A percentile compares a stretch with the other conserved stretches of the same genome.
These are phyloP conservation scores for Diphasiastrum complanatum DNA, from an alignment of 83 land plant genomes.

Conservation along the genomic window DNA sequence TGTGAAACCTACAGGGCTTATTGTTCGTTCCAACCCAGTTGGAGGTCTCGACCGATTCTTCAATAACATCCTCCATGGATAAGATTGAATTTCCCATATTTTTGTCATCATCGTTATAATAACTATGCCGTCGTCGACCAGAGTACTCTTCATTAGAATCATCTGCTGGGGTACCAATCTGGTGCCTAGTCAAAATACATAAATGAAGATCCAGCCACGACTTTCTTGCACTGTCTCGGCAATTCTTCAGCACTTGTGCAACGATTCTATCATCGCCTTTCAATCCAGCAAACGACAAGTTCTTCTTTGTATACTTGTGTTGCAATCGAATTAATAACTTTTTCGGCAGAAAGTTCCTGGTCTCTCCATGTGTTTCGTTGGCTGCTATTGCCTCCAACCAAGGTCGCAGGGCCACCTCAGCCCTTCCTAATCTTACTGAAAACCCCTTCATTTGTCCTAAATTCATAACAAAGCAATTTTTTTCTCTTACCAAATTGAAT, in stretches of 20 bases:
- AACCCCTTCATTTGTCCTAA: background rate
- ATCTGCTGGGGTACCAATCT: background rate
- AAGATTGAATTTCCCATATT: too few relatives aligned
- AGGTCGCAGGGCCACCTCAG: conserved; percentile 1
- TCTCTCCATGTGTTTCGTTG: too few relatives aligned
- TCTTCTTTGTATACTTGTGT: conserved; percentile 14
- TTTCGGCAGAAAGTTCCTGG: background rate
- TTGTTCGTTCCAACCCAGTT: conserved; percentile 10
- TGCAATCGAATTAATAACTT: conserved; percentile 17
- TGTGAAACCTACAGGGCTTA: background rate
- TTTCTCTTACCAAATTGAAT: conserved; percentile 13
- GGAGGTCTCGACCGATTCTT: background rate
- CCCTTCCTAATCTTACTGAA: background rate
- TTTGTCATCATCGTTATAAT: background rate
- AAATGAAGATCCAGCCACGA: conserved; percentile 13
- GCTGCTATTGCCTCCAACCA: conserved; percentile 8
- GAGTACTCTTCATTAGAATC: too few relatives aligned
- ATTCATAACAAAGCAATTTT: background rate
- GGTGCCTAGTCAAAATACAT: background rate
- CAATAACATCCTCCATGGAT: background rate
- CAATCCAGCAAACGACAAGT: conserved; percentile 20
- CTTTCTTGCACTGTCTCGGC: background rate
- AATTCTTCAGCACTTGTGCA: conserved; percentile 10
- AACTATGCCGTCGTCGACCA: too few relatives aligned
- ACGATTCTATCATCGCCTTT: conserved; percentile 13